These are phyloP conservation scores for Eleusine coracana DNA, from an alignment of 176 grass and related monocot species.

Conservation along the genomic window DNA sequence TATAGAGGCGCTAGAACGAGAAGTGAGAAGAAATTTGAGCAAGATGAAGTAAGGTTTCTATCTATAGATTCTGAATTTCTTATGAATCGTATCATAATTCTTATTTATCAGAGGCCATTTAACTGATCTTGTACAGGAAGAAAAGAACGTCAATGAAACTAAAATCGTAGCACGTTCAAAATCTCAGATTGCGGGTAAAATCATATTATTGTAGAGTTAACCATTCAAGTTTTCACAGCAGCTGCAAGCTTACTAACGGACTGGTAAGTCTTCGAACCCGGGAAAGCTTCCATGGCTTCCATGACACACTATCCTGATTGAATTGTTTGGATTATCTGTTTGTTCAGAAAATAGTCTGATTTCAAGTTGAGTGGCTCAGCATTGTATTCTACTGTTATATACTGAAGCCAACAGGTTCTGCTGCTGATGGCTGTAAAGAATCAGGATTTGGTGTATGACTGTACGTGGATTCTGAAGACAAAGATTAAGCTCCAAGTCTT, in stretches of 20 bases:
- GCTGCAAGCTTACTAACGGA: background rate
- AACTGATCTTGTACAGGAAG: constrained; percentile 15
- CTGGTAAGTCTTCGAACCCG: background rate
- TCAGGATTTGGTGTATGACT: constrained; percentile 34
- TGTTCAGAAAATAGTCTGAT: background rate
- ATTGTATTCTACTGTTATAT: background rate
- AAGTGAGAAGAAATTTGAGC: constrained; percentile 48
- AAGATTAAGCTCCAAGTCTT: constrained; percentile 42
- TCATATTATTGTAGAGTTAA: constrained; percentile 1
- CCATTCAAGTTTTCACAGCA: background rate
- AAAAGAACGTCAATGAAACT: background rate
- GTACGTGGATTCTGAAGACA: constrained; percentile 27
- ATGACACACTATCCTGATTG: background rate
- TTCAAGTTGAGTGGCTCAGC: background rate
- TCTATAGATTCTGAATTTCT: constrained; percentile 9
- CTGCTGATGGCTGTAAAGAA: constrained; percentile 7
- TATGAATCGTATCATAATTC: background rate
- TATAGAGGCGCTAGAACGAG: background rate
- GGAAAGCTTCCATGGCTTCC: background rate
- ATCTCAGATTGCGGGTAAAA: constrained; percentile 1
- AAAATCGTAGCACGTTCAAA: background rate
- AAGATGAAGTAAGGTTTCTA: constrained; percentile 44
- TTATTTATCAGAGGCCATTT: background rate
- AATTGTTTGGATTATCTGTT: background rate
- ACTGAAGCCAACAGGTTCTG: constrained; percentile 9